Percentiles rank a stretch among this genome's conserved stretches.
These are phyloP conservation scores for Orbilia ellipsospora DNA, from an alignment of 2,329 filamentous ascomycete genomes.

Conservation along the genomic window DNA sequence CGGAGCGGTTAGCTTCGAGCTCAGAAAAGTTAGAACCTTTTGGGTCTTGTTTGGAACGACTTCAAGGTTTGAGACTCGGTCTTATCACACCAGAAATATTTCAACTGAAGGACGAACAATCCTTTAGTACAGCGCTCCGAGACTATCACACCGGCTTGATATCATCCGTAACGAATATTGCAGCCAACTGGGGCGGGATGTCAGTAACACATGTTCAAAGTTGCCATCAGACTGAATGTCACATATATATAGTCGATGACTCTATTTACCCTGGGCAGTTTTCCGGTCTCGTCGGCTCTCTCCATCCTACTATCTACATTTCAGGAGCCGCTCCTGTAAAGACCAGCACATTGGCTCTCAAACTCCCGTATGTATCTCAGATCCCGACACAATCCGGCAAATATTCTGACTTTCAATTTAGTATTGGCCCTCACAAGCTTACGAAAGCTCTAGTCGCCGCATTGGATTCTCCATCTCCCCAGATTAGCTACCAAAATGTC, in stretches of 20 bases:
- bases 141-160: background rate
- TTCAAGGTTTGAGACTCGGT: slow-evolving; percentile 10
- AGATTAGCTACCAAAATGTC: background rate
- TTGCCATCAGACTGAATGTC: background rate
- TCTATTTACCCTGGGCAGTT: background rate
- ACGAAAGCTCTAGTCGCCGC: background rate
- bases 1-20: background rate
- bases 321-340: slow-evolving; percentile 2
- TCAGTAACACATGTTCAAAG: background rate
- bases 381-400: background rate
- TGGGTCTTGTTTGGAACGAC: background rate
- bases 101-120: slow-evolving; percentile 3
- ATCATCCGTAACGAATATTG: slow-evolving; percentile 9
- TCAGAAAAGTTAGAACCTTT: background rate
- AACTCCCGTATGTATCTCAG: slow-evolving; percentile 20
- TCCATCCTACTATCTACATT: slow-evolving; percentile 1
- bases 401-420: background rate
- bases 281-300: background rate
- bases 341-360: background rate
- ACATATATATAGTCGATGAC: slow-evolving; percentile 22
- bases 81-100: slow-evolving; percentile 3
- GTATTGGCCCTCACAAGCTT: slow-evolving; percentile 11
- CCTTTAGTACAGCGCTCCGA: slow-evolving; percentile 5
- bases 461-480: slow-evolving; percentile 1
- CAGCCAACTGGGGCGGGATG: slow-evolving; percentile 6